phyloP scores from a whole-genome alignment of 345 rosid genomes.

The Camelina laxa region DNA sequence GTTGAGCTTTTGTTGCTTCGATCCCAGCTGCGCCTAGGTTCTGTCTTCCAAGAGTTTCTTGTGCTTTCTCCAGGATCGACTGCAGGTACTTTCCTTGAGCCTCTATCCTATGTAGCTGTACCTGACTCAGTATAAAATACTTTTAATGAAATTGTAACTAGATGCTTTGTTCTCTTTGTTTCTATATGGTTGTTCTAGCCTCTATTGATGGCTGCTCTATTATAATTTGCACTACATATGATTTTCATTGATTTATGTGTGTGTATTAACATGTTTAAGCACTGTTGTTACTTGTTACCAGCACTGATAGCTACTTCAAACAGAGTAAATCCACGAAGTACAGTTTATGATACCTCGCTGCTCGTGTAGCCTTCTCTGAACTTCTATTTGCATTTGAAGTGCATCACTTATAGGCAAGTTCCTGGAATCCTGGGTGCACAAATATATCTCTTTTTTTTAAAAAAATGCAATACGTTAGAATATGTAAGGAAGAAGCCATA shows the following conservation, averaged over 20 bases:
- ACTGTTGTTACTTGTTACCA: conserved; percentile 12
- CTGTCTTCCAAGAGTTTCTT: conserved; percentile 84
- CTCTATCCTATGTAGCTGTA: conserved; percentile 82
- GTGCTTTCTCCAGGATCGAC: conserved; percentile 86
- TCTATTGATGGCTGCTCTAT: conserved; percentile 41
- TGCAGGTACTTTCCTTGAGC: conserved; percentile 96
- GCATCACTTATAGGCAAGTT: conserved; percentile 76
- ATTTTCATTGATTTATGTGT: conserved; percentile 39
- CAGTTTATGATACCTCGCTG: conserved; percentile 73
- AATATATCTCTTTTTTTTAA: conserved; percentile 4
- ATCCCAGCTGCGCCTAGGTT: conserved; percentile 74
- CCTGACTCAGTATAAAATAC: conserved; percentile 58
- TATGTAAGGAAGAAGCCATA: conserved; percentile 17
- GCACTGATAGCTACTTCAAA: conserved; percentile 1
- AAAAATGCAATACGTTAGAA: background rate
- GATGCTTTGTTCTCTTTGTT: conserved; percentile 26
- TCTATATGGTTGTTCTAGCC: conserved; percentile 51
- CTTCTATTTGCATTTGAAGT: conserved; percentile 87
- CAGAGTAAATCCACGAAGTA: conserved; percentile 13
- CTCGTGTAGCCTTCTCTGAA: conserved; percentile 86
- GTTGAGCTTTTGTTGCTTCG: conserved; percentile 89
- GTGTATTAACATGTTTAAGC: background rate
- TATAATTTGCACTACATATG: conserved; percentile 20
- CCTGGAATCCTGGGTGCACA: conserved; percentile 58
- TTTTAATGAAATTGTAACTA: conserved; percentile 36